A percentile compares a stretch with the other conserved stretches of the same genome.
These are phyloP conservation scores for Artemisia tridentata DNA, from an alignment of 129 eudicot species.

Conservation along the genomic window DNA sequence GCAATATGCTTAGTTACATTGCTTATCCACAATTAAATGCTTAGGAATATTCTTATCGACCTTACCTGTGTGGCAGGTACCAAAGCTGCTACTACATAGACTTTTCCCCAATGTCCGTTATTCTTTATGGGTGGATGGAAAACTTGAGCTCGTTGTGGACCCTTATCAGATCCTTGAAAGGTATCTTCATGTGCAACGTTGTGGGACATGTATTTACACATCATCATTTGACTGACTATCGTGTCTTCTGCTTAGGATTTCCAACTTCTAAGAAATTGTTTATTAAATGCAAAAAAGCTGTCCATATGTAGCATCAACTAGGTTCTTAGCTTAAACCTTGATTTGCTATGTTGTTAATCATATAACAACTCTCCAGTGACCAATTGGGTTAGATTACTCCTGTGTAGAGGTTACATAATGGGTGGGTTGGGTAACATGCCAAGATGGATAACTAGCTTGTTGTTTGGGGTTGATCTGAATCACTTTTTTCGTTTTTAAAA, in stretches of 20 bases:
- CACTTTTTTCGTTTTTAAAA: background rate
- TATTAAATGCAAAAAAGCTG: background rate
- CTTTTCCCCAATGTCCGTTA: slow-evolving; percentile 73
- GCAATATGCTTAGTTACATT: background rate
- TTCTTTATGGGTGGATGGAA: slow-evolving; percentile 91
- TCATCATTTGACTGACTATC: background rate
- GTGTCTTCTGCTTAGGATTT: background rate
- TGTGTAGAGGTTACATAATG: background rate
- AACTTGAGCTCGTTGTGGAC: slow-evolving; percentile 88
- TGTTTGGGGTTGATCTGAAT: background rate
- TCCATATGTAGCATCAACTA: background rate
- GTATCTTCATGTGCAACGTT: slow-evolving; percentile 28
- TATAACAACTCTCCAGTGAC: background rate
- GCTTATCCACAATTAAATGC: background rate
- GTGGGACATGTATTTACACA: slow-evolving; percentile 1
- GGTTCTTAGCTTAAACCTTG: slow-evolving; percentile 9
- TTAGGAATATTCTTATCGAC: background rate
- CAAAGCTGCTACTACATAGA: slow-evolving; percentile 85
- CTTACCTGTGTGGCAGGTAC: slow-evolving; percentile 42
- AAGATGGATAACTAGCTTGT: background rate
- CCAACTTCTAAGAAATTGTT: background rate
- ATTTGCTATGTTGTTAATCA: background rate
- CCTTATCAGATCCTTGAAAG: slow-evolving; percentile 90
- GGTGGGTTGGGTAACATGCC: background rate
- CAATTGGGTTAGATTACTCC: background rate